phyloP scores from a whole-genome alignment of 331 rosid species.

The Malus hybrid region DNA sequence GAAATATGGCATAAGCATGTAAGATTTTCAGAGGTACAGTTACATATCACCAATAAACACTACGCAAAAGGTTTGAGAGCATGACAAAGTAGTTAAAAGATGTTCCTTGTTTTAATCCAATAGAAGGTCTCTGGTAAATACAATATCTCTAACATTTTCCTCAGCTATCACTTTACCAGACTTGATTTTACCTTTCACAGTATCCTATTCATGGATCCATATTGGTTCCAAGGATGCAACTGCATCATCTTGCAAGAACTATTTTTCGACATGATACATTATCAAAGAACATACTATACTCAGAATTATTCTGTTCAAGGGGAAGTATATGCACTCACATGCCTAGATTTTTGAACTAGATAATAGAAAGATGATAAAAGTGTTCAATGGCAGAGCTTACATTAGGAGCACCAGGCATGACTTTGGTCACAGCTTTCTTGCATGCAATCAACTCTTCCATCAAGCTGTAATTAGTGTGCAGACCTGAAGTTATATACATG shows the following conservation, averaged over 20 bases:
- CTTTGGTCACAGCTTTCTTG: constrained; percentile 77
- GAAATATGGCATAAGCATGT: not conserved
- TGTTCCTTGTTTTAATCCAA: not conserved
- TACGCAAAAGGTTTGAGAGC: not conserved
- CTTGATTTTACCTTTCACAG: not conserved
- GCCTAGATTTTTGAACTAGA: not conserved
- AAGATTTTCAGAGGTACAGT: not conserved
- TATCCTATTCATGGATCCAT: not conserved
- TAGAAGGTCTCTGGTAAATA: not conserved
- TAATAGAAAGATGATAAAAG: not conserved
- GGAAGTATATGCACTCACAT: not conserved
- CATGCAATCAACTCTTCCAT: constrained; percentile 98
- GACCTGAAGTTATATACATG: constrained; percentile 45
- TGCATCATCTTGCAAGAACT: not conserved
- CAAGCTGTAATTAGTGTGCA: constrained; percentile 89
- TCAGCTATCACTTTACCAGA: not conserved
- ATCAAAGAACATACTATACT: not conserved
- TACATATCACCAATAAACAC: not conserved
- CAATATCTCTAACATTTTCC: not conserved
- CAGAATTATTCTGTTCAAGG: not conserved
- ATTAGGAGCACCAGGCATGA: constrained; percentile 77
- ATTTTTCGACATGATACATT: not conserved
- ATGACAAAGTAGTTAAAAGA: not conserved
- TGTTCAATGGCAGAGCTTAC: constrained; percentile 37
- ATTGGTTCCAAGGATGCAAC: not conserved